Evolutionary conservation across 2,329 filamentous ascomycete species (phyloP).

Genomic region (Penicillium olsonii): DNA sequence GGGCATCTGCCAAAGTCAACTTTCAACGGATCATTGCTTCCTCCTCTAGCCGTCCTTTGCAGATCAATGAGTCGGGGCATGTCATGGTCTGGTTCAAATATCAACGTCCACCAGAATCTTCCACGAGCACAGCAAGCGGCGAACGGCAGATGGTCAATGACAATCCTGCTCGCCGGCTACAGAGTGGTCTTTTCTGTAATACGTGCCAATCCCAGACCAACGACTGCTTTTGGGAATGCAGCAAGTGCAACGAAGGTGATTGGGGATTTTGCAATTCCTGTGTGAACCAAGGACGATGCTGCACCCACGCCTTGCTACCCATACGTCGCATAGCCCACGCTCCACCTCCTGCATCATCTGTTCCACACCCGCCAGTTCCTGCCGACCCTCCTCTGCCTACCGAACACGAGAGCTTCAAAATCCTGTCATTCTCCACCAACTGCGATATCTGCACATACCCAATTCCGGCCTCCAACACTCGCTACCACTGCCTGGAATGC

Average conservation of each 20-base stretch:
- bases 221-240: slow-evolving; percentile 87
- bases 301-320: slow-evolving; percentile 78
- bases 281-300: slow-evolving; percentile 78
- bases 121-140: slow-evolving; percentile 38
- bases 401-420: slow-evolving; percentile 58
- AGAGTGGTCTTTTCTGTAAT: slow-evolving; percentile 83
- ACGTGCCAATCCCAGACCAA: slow-evolving; percentile 73
- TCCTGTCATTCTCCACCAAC: slow-evolving; percentile 69
- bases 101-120: slow-evolving; percentile 28
- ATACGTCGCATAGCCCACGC: slow-evolving; percentile 60
- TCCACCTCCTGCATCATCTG: slow-evolving; percentile 12
- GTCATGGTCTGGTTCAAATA: slow-evolving; percentile 46
- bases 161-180: slow-evolving; percentile 66
- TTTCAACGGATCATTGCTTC: slow-evolving; percentile 59
- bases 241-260: slow-evolving; percentile 83
- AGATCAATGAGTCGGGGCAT: slow-evolving; percentile 47
- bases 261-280: slow-evolving; percentile 93
- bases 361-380: slow-evolving; percentile 1
- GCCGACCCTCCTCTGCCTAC: slow-evolving; percentile 33
- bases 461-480: slow-evolving; percentile 68
- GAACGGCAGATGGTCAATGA: slow-evolving; percentile 60
- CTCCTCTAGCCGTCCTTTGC: slow-evolving; percentile 21
- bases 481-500: slow-evolving; percentile 81
- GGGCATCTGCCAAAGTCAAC: slow-evolving; percentile 66
- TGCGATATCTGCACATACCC: slow-evolving; percentile 77